Evolutionary conservation across 148 eudicot genomes (phyloP).

Genomic region (Dianthus caryophyllus): DNA sequence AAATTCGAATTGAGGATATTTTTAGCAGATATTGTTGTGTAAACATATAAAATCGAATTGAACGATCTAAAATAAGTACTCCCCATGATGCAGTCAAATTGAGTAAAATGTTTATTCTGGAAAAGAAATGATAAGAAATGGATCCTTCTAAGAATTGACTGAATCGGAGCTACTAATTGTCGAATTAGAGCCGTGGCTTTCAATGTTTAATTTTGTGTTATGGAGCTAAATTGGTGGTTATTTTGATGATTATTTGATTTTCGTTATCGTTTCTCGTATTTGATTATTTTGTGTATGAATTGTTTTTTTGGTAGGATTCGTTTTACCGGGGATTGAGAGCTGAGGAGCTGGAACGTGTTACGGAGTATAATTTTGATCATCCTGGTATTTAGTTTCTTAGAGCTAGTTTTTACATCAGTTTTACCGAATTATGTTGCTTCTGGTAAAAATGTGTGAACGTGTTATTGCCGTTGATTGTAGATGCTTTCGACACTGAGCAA

Average conservation of each 20-base stretch:
- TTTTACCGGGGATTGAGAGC: constrained; percentile 84
- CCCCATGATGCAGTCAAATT: too few species aligned
- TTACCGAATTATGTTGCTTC: background rate
- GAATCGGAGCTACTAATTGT: too few species aligned
- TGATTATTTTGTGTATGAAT: background rate
- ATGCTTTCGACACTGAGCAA: constrained; percentile 98
- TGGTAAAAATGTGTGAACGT: background rate
- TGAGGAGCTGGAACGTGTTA: constrained; percentile 71
- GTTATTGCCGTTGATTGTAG: constrained; percentile 34
- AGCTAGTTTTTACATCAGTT: background rate
- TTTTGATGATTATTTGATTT: background rate
- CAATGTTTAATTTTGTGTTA: background rate
- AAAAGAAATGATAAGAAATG: too few species aligned
- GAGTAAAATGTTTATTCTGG: too few species aligned
- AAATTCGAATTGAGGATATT: too few species aligned
- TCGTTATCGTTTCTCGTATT: background rate
- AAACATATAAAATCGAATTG: too few species aligned
- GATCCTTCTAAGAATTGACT: too few species aligned
- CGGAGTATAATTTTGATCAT: constrained; percentile 95
- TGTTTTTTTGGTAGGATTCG: constrained; percentile 58
- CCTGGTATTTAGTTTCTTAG: constrained; percentile 55
- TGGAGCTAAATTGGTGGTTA: background rate
- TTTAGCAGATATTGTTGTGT: too few species aligned
- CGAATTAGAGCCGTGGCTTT: too few species aligned
- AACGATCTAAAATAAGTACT: too few species aligned